Percentiles rank a stretch among this genome's conserved stretches.
These are phyloP conservation scores for Macrocybe gigantea DNA, from an alignment of 768 basidiomycete genomes.

Conservation along the genomic window DNA sequence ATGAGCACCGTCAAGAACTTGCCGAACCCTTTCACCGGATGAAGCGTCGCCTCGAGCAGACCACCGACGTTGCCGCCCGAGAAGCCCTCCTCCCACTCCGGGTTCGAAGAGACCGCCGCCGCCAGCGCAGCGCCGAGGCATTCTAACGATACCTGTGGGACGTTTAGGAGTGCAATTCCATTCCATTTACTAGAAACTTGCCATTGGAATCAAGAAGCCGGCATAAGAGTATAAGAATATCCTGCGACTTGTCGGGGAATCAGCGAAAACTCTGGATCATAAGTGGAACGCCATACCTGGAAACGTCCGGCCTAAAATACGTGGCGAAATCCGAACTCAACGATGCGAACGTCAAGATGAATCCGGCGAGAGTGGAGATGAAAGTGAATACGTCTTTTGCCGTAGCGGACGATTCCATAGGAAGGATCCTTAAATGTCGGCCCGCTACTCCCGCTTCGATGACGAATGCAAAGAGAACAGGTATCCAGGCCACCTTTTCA, in stretches of 20 bases:
- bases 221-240: conserved; percentile 66
- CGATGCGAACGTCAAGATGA: conserved; percentile 56
- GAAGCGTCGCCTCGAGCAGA: conserved; percentile 63
- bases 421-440: conserved; percentile 51
- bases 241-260: conserved; percentile 40
- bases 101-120: conserved; percentile 46
- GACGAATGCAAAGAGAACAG: conserved; percentile 67
- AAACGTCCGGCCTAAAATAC: conserved; percentile 55
- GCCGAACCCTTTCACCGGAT: conserved; percentile 66
- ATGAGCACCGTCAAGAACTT: conserved; percentile 78
- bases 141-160: conserved; percentile 26
- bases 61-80: conserved; percentile 60
- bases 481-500: conserved; percentile 72
- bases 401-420: conserved; percentile 47
- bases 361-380: conserved; percentile 69
- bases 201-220: conserved; percentile 58
- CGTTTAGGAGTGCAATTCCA: too few species aligned
- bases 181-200: too few species aligned
- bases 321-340: conserved; percentile 71
- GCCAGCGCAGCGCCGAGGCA: conserved; percentile 61
- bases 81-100: conserved; percentile 58
- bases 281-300: conserved; percentile 35
- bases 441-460: conserved; percentile 71
- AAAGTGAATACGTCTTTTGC: conserved; percentile 55
- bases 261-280: not conserved